Base-by-base conservation (phyloP, 1,284 basidiomycete genomes). In the Clitocybe nebularis region DNA sequence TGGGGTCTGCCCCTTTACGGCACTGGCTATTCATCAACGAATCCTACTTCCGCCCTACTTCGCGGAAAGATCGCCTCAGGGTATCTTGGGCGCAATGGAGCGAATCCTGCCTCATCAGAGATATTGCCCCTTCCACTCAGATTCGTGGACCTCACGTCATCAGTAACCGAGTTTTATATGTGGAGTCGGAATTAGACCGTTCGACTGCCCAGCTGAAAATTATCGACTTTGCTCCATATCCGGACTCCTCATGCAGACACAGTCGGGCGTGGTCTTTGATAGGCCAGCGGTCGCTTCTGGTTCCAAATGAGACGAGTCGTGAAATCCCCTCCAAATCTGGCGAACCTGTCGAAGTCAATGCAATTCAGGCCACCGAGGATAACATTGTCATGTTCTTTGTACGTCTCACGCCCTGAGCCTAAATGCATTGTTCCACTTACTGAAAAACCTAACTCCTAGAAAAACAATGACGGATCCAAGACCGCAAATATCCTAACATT, bases 21-120 rank as follows among this genome's bases (percentile, higher is more conserved):
- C 61, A 67, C 48, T 74, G 72, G 71, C 59, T 74, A 37, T 66
- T 73, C 45, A 59, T 74, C 39, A 66, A 64, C 43, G 72, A 74
- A 49, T 60, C 63, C 14, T 70, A 68, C 49, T 72, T 76, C 56
- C 56, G 58, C 36, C 65, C 63, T 4, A 65, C 66, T 34, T 56
- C 58, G 32, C 63, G 68, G 26, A 61, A 57, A 32, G 68, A 70
- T 46, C 63, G 61, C 35, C 54, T 58, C 33, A 51, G 54, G 20
- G 61, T 74, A 21, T 57, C 67, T 10, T 75, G 72, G 72, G 61
- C 54, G 41, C 62, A 67, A 30, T 74, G 71, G 71, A 63, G 62
- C 25, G 67, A 70, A 43, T 63, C 66, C 50, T 71, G 67, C 53
- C 57, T 71, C 44, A 63, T 74, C 50, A 66, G 66, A 36, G 66